Conservation (phyloP, 202 grass and related monocot genomes). For the Digitaria exilis region DNA sequence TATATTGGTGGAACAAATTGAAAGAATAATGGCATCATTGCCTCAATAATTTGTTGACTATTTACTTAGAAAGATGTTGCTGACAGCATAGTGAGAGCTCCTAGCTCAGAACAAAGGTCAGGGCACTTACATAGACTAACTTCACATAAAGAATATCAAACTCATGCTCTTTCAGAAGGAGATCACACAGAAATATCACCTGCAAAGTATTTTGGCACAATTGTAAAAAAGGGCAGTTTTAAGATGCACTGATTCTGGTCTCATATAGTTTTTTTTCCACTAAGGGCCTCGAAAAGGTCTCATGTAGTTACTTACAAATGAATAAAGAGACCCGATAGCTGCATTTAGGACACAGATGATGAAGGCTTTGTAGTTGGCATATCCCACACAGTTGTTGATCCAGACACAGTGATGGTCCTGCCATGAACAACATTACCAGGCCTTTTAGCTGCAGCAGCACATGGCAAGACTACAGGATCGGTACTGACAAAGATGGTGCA, state of each 20-base stretch:
- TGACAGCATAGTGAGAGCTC: slow-evolving; percentile 5
- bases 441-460: background rate
- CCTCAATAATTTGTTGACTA: background rate
- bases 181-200: slow-evolving; percentile 74
- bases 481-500: slow-evolving; percentile 9
- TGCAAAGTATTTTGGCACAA: slow-evolving; percentile 20
- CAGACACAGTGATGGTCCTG: slow-evolving; percentile 99
- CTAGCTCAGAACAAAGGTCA: slow-evolving; percentile 18
- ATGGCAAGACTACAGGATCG: slow-evolving; percentile 16
- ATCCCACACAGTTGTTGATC: slow-evolving; percentile 98
- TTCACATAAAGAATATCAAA: slow-evolving; percentile 58
- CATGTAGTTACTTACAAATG: slow-evolving; percentile 61
- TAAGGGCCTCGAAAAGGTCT: too few relatives aligned
- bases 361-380: slow-evolving; percentile 90
- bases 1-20: background rate
- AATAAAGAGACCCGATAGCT: slow-evolving; percentile 81
- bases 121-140: slow-evolving; percentile 74
- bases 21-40: slow-evolving; percentile 1
- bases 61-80: slow-evolving; percentile 8
- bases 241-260: slow-evolving; percentile 5
- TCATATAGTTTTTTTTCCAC: too few relatives aligned
- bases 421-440: slow-evolving; percentile 20
- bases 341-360: slow-evolving; percentile 87
- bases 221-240: background rate
- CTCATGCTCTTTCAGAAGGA: slow-evolving; percentile 66